A percentile compares a stretch with the other conserved stretches of the same genome.
Evolutionary conservation across 306 rosid species (phyloP).

Genomic region (Quercus suber): DNA sequence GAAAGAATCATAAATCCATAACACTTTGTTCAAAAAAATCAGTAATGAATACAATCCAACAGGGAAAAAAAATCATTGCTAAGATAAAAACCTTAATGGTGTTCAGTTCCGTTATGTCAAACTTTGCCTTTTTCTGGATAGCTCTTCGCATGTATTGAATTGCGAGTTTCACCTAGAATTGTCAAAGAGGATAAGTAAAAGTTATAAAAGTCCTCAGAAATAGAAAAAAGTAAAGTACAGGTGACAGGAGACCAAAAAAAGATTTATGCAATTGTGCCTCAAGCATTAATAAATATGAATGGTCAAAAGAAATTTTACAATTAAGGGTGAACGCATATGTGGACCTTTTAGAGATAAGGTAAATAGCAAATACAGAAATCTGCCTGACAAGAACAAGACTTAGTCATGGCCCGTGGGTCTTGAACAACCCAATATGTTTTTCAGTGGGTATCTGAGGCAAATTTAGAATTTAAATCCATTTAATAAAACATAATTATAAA

Average conservation of each 20-base stretch:
- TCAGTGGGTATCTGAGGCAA: background rate
- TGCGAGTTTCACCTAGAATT: slow-evolving; percentile 78
- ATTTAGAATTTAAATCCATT: background rate
- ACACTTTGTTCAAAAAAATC: slow-evolving; percentile 11
- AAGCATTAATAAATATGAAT: slow-evolving; percentile 2
- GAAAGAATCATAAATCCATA: background rate
- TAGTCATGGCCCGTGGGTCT: background rate
- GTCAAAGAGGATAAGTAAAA: slow-evolving; percentile 6
- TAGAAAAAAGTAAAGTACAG: slow-evolving; percentile 6
- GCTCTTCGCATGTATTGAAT: slow-evolving; percentile 86
- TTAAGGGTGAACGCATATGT: background rate
- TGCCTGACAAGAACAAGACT: background rate
- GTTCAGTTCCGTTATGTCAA: slow-evolving; percentile 82
- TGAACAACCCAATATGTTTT: background rate
- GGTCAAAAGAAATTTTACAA: background rate
- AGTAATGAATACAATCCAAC: slow-evolving; percentile 2
- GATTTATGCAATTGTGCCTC: slow-evolving; percentile 6
- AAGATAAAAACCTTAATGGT: slow-evolving; percentile 60
- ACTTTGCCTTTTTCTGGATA: slow-evolving; percentile 94
- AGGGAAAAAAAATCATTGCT: background rate
- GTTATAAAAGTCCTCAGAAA: slow-evolving; percentile 39
- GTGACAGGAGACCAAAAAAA: background rate
- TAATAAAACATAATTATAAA: too few relatives aligned
- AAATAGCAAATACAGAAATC: background rate
- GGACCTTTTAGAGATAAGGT: background rate